phyloP scores from a whole-genome alignment of 1,139 yeast genomes.

The Pneumocystis carinii region DNA sequence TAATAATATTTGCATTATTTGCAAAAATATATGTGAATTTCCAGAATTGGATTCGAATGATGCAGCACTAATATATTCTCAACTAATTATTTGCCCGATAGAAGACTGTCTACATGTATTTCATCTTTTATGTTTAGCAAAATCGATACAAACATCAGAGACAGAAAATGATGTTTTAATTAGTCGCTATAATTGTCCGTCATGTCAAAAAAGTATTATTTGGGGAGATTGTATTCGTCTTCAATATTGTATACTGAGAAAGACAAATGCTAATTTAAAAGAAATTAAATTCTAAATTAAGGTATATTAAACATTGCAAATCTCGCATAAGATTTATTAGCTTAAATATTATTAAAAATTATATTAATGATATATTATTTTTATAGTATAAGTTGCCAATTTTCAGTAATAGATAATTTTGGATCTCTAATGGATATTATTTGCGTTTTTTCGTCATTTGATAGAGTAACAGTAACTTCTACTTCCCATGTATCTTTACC shows the following conservation, averaged over 20 bases:
- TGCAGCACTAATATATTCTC: background rate
- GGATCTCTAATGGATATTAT: conserved; percentile 40
- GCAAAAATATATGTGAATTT: background rate
- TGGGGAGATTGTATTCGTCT: background rate
- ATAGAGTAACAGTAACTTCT: conserved; percentile 16
- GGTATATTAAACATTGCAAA: background rate
- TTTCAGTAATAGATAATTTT: conserved; percentile 31
- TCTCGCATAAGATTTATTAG: background rate
- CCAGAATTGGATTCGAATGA: background rate
- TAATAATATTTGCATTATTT: background rate
- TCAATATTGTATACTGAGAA: background rate
- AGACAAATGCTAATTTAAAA: background rate
- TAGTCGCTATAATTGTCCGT: background rate
- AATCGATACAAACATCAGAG: background rate
- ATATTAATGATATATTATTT: background rate
- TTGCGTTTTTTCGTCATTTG: conserved; percentile 14
- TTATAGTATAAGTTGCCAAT: conserved; percentile 29
- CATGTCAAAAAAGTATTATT: background rate
- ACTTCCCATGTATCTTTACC: conserved; percentile 28
- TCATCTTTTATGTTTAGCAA: background rate
- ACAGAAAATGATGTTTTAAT: background rate
- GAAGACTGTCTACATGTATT: background rate
- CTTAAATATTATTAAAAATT: no score
- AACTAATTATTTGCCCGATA: background rate
- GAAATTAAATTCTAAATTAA: background rate